Base-by-base conservation (phyloP, 306 rosid species). In the Pueraria montana region DNA sequence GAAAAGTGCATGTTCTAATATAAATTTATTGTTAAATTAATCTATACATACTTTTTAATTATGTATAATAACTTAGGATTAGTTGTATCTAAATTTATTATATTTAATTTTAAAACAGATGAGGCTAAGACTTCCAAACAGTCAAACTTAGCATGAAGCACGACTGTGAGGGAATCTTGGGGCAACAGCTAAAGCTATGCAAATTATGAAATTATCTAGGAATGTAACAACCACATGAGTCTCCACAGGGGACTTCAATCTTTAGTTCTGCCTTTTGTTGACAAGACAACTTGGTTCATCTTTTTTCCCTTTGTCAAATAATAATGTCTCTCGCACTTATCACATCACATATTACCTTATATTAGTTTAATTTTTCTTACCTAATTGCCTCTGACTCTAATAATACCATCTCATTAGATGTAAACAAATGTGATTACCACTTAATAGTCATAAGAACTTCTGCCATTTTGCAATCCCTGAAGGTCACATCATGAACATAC, bases 81-180 rank as follows among this genome's bases (percentile, higher is more conserved):
- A 10, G 7, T 20, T 56, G 0, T 50, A 17, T 16, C 21, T 1
- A 1, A 6, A 17, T 21, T 58, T 10, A 30, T 32, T 32, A 63
- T 63, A 8, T 7, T 27, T 30, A 14, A 8, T 27, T 62, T 62
- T 62, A 11, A 13, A 62, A 62, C 12, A 30, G 21, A 7, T 30
- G 23, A 63, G 38, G 0, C 20, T 7, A 16, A n/a, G 43, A 64
- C 5, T 64, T 63, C 20, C 40, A 64, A 64, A 64, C 24, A 64
- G 70, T 64, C 23, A 65, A 65, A 34, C 23, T 64, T 64, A 8
- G 26, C 26, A 17, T 65, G 1, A 36, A 65, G 8, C 48, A 65
- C 3, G 24, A 64, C 8, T 66, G 49, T 66, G 8, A 9, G 50
- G 72, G 30, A 67, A 67, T 67, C 73, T n/a, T 67, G 73, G 73